Base-by-base conservation (phyloP, 306 rosid species). In the Sphenostylis stenocarpa region DNA sequence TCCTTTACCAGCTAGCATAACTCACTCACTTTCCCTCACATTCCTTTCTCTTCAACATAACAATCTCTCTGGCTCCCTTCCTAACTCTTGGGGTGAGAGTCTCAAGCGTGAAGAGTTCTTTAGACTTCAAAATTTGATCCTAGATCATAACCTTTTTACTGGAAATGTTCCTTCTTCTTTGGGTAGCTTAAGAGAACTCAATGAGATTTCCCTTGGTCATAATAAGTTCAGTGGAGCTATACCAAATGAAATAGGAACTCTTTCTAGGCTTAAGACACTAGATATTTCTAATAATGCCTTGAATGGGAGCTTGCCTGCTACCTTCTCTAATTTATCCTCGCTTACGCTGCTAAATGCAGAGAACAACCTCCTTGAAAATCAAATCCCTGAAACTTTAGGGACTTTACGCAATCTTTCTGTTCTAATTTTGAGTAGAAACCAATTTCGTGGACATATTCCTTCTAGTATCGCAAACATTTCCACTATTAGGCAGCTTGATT, bases 121-220 rank as follows among this genome's bases (percentile, higher is more conserved):
- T 82, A 67, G 58, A 47, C 87, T 90, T 43, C 81, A 83, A 77
- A 64, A 47, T 56, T 61, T 90, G 53, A 60, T 63, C 67, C 84
- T 90, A 13, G 90, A 85, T 75, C 85, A 84, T 38, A 90, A 90
- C 48, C 81, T 77, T 4, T 80, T 87, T 47, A 75, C 87, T 12
- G 94, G 90, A 62, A 83, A 17, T 26, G 70, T 89, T 70, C 93
- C 93, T 47, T 15, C 85, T 65, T 86, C 93, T 84, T 83, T 89
- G 53, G 82, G 85, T 6, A 78, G 66, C n/a, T 70, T 86, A 62
- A 79, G 71, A 2, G 72, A 79, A 75, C 83, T 89, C 33, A 71
- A 51, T 76, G 89, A 75, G 77, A 38, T 87, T 76, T 89, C 86
- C 0, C 78, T 89, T 24, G n/a, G 85, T 49, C 69, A 84, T 29